These are phyloP conservation scores for Daldinia caldariorum DNA, from an alignment of 495 filamentous ascomycete genomes.

Conservation along the genomic window DNA sequence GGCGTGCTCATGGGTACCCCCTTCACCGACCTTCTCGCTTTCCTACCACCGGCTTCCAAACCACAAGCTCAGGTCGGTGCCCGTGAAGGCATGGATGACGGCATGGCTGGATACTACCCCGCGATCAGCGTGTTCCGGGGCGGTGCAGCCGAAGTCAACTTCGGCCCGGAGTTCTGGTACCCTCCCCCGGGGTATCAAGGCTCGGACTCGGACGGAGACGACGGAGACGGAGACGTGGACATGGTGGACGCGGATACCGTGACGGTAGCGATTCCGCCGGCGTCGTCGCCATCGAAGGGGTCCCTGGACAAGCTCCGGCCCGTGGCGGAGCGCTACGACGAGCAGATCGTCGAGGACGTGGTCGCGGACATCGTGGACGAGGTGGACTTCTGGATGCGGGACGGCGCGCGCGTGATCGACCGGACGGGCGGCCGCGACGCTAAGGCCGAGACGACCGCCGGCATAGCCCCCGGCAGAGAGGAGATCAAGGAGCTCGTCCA, in stretches of 20 bases:
- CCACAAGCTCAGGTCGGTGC: constrained; percentile 78
- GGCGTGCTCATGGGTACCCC: constrained; percentile 85
- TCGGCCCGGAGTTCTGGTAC: constrained; percentile 89
- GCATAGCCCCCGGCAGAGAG: constrained; percentile 54
- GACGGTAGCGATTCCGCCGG: constrained; percentile 11
- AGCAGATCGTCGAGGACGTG: constrained; percentile 95
- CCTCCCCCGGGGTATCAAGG: constrained; percentile 68
- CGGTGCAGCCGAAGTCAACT: constrained; percentile 90
- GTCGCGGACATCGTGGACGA: constrained; percentile 93
- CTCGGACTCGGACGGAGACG: not conserved
- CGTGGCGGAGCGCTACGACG: constrained; percentile 83
- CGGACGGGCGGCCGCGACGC: constrained; percentile 52
- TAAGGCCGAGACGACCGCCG: constrained; percentile 51
- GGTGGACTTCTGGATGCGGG: constrained; percentile 79
- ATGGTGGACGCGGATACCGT: constrained; percentile 58
- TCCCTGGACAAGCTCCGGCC: constrained; percentile 57
- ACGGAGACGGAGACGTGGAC: constrained; percentile 58
- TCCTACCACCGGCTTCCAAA: constrained; percentile 89
- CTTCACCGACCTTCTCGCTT: constrained; percentile 88
- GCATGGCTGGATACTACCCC: constrained; percentile 93
- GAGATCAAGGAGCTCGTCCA: constrained; percentile 73
- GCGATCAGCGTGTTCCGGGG: constrained; percentile 91
- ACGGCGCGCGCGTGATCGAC: constrained; percentile 62
- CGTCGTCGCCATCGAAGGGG: not conserved
- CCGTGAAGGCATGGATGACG: constrained; percentile 87